Evolutionary conservation across 306 rosid species (phyloP).

Genomic region (Pyrus communis): DNA sequence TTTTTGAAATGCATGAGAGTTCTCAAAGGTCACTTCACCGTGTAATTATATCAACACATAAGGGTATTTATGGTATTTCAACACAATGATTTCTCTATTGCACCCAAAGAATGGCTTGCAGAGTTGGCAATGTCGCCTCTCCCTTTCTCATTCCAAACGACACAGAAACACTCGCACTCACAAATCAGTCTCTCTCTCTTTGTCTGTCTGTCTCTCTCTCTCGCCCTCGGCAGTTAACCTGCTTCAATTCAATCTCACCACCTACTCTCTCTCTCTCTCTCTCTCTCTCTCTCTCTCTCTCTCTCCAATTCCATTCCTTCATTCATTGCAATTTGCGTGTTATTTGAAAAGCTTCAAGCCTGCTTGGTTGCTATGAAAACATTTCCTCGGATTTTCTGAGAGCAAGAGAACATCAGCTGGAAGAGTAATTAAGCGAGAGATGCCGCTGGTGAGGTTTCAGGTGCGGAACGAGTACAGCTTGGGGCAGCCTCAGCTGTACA

Average conservation of each 20-base stretch:
- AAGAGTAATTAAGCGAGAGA: conserved; percentile 14
- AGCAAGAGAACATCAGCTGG: not conserved
- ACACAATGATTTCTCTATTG: conserved; percentile 29
- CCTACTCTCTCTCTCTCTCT: conserved; percentile 11
- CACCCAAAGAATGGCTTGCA: conserved; percentile 70
- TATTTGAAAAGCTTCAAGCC: conserved; percentile 5
- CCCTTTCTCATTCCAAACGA: not conserved
- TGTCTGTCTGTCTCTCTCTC: conserved; percentile 4
- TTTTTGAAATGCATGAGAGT: not conserved
- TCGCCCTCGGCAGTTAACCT: conserved; percentile 65
- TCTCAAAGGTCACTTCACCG: not conserved
- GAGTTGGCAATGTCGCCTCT: conserved; percentile 70
- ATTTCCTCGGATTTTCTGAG: not conserved
- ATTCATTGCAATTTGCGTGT: not conserved
- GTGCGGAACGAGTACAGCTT: conserved; percentile 67
- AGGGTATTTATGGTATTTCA: conserved; percentile 17
- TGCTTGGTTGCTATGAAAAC: not conserved
- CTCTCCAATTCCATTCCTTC: conserved; percentile 34
- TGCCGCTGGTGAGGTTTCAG: conserved; percentile 80
- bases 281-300: conserved; percentile 28
- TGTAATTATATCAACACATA: not conserved
- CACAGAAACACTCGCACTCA: not conserved
- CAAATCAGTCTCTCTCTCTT: conserved; percentile 3
- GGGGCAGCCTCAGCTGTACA: conserved; percentile 68
- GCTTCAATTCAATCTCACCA: conserved; percentile 56